These are phyloP conservation scores for Hawksworthiomyces lignivorus DNA, from an alignment of 2,329 filamentous ascomycete species.

Conservation along the genomic window DNA sequence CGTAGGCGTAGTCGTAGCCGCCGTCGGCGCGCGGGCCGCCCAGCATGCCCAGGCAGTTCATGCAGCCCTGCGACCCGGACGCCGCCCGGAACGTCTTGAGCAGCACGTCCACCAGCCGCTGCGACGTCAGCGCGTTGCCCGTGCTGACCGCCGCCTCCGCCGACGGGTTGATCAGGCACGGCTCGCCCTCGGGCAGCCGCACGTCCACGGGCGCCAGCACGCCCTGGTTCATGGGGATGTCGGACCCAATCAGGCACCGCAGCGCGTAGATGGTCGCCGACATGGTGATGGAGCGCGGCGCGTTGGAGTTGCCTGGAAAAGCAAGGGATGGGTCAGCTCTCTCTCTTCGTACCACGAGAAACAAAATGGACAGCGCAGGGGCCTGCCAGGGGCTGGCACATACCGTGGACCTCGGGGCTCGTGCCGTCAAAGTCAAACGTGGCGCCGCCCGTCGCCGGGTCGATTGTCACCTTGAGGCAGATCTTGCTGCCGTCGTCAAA, in stretches of 20 bases:
- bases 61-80: constrained; percentile 22
- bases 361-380: too few relatives aligned
- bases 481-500: constrained; percentile 31
- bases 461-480: constrained; percentile 23
- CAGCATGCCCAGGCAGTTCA: constrained; percentile 18
- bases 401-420: constrained; percentile 22
- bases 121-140: constrained; percentile 33
- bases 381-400: too few relatives aligned
- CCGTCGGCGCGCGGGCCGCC: constrained; percentile 18
- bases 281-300: constrained; percentile 8
- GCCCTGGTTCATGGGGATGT: constrained; percentile 32
- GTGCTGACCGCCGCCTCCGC: constrained; percentile 18
- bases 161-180: constrained; percentile 25
- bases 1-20: constrained; percentile 19
- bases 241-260: constrained; percentile 25
- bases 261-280: constrained; percentile 29
- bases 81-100: constrained; percentile 21
- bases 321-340: too few relatives aligned
- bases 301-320: constrained; percentile 11
- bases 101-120: constrained; percentile 25
- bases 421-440: constrained; percentile 29
- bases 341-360: too few relatives aligned
- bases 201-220: constrained; percentile 27
- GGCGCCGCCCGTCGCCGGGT: constrained; percentile 22
- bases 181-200: constrained; percentile 19